These are phyloP conservation scores for Backusella westeae DNA, from an alignment of 192 early-diverging fungal genomes.

Conservation along the genomic window DNA sequence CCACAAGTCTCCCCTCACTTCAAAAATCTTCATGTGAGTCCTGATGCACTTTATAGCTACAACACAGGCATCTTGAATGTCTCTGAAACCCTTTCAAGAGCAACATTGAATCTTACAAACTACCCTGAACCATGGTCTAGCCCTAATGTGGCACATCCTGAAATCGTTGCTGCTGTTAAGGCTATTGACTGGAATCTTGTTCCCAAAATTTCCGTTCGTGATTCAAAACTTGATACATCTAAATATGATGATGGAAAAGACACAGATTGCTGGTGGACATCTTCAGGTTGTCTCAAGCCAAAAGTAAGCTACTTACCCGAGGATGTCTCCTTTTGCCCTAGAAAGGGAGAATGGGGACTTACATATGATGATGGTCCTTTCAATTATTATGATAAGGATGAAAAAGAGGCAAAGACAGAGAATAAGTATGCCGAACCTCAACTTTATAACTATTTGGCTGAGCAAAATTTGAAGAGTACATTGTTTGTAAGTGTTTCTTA, in stretches of 20 bases:
- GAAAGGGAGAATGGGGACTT: conserved; percentile 20
- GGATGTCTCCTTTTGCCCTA: conserved; percentile 21
- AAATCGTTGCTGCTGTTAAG: conserved; percentile 39
- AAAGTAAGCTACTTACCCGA: neutral
- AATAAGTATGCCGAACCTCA: conserved; percentile 14
- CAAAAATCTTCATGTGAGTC: conserved; percentile 16
- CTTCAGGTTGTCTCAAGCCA: conserved; percentile 12
- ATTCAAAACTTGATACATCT: neutral
- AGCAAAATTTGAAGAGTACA: conserved; percentile 17
- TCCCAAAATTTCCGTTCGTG: conserved; percentile 25
- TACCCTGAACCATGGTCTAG: conserved; percentile 33
- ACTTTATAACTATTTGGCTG: conserved; percentile 22
- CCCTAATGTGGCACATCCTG: conserved; percentile 30
- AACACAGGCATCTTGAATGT: conserved; percentile 16
- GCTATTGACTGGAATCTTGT: conserved; percentile 38
- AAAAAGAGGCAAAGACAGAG: conserved; percentile 4
- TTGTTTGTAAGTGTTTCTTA: conserved; percentile 11
- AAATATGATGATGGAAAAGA: conserved; percentile 6
- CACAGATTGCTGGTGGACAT: conserved; percentile 21
- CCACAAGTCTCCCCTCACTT: conserved; percentile 14
- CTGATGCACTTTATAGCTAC: conserved; percentile 16
- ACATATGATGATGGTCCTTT: conserved; percentile 27
- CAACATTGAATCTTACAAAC: conserved; percentile 8
- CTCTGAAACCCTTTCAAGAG: neutral
- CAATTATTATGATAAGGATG: conserved; percentile 2